phyloP scores from a whole-genome alignment of 768 basidiomycete genomes.

The Rhizopogon rudus region DNA sequence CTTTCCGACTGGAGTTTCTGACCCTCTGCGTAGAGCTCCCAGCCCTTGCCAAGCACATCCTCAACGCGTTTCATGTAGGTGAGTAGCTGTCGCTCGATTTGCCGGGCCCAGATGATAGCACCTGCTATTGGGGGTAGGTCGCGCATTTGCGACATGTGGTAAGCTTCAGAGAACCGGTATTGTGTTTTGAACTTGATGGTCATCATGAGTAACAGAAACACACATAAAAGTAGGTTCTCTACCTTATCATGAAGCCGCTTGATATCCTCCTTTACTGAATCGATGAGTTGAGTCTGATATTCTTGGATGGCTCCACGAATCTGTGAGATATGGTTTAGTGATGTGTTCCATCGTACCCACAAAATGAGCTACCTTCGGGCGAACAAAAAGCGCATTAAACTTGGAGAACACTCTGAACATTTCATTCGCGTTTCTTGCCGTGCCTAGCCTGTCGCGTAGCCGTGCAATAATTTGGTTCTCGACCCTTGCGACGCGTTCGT shows the following conservation, averaged over 20 bases:
- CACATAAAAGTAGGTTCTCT: background rate
- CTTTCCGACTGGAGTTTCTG: conserved; percentile 94
- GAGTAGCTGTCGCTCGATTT: conserved; percentile 93
- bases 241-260: conserved; percentile 92
- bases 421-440: conserved; percentile 95
- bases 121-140: conserved; percentile 98
- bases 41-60: conserved; percentile 95
- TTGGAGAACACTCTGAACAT: conserved; percentile 99
- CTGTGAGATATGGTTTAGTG: conserved; percentile 29
- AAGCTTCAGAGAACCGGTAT: conserved; percentile 93
- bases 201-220: conserved; percentile 2
- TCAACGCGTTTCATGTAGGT: conserved; percentile 99
- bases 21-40: conserved; percentile 99
- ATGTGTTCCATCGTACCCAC: background rate
- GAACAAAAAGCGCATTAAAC: conserved; percentile 94
- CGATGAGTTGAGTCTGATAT: conserved; percentile 97
- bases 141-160: conserved; percentile 98
- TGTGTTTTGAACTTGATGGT: conserved; percentile 81
- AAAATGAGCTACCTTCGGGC: conserved; percentile 70
- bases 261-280: conserved; percentile 98
- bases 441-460: conserved; percentile 86
- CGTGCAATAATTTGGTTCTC: conserved; percentile 98
- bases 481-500: conserved; percentile 93
- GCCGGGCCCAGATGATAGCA: conserved; percentile 98
- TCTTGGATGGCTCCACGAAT: conserved; percentile 99